phyloP scores from a whole-genome alignment of 140 eudicot genomes.

The Artemisia princeps region DNA sequence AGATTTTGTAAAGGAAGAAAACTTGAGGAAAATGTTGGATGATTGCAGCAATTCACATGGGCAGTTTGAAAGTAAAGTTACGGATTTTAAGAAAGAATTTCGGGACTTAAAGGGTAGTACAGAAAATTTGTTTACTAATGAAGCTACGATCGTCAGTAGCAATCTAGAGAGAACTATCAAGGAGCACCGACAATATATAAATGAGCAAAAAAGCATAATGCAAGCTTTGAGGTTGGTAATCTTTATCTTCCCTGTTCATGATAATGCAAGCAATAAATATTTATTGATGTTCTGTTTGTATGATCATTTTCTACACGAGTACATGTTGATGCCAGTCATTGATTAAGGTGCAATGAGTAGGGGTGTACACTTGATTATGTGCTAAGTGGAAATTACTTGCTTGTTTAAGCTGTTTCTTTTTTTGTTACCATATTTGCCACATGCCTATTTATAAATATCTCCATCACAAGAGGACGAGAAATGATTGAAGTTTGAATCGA shows the following conservation, averaged over 20 bases:
- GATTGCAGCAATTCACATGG: slow-evolving; percentile 76
- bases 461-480: neutral
- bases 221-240: slow-evolving; percentile 71
- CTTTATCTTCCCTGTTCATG: neutral
- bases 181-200: slow-evolving; percentile 53
- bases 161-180: slow-evolving; percentile 59
- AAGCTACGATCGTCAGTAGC: slow-evolving; percentile 53
- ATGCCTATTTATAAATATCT: neutral
- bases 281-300: too few species aligned
- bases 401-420: neutral
- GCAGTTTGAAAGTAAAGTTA: slow-evolving; percentile 86
- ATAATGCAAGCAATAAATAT: too few species aligned
- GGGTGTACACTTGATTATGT: neutral
- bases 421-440: neutral
- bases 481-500: neutral
- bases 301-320: too few species aligned
- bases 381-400: neutral
- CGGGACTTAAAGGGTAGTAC: slow-evolving; percentile 65
- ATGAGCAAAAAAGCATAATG: slow-evolving; percentile 87
- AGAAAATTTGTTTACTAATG: slow-evolving; percentile 66
- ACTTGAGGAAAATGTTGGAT: slow-evolving; percentile 65
- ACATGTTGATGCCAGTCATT: too few species aligned
- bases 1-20: slow-evolving; percentile 92
- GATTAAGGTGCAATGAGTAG: too few species aligned
- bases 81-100: slow-evolving; percentile 81